Evolutionary conservation across 1,139 yeast genomes (phyloP), one percentile per base, ranked within the genome.

Genomic region (Trichomonascaceae sp.): DNA sequence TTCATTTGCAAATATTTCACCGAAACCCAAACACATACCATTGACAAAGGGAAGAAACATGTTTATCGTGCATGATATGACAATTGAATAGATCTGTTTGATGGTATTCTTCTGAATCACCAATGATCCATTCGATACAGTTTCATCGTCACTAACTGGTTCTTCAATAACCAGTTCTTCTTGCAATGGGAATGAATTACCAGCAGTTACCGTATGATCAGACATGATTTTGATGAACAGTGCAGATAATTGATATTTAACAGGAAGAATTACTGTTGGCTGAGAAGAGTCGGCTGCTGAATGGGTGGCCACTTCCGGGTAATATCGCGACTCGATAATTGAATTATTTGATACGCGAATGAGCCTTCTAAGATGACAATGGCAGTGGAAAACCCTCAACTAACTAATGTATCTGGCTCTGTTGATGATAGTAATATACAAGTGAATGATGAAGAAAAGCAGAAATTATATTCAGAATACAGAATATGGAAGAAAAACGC

Each of bases 11-110:
- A 88, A 75, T 22, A 93, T 85, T 72, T 93, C 99, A 1, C 99
- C 99, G 69, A 91, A 89, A 0, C 99, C 99, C 57, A 93, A 79
- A 96, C 91, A 91, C 74, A 93, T 76, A 10, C 99, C 99, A 66
- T 93, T 93, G 59, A 93, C 75, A 65, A 93, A 90, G 1, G 99
- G 99, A 51, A 93, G 73, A 3, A 90, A 70, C 62, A 91, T 71
- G 63, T 93, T 91, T 60, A 93, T 83, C 2, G 90, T 81, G 19
- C 62, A 53, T 12, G 57, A 43, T 8, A 54, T 43, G 17, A 54
- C 32, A 20, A 58, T 49, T 18, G 58, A 54, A 50, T 56, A 47
- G 27, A 50, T 19, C 15, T 36, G 45, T 10, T 48, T 27, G 2
- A 48, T 17, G 7, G 41, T 15, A 2, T 17, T 2, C n/a, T 36